A percentile compares a stretch with the other conserved stretches of the same genome.
These are phyloP conservation scores for Hirsutella rhossiliensis DNA, from an alignment of 2,329 filamentous ascomycete species.

Conservation along the genomic window DNA sequence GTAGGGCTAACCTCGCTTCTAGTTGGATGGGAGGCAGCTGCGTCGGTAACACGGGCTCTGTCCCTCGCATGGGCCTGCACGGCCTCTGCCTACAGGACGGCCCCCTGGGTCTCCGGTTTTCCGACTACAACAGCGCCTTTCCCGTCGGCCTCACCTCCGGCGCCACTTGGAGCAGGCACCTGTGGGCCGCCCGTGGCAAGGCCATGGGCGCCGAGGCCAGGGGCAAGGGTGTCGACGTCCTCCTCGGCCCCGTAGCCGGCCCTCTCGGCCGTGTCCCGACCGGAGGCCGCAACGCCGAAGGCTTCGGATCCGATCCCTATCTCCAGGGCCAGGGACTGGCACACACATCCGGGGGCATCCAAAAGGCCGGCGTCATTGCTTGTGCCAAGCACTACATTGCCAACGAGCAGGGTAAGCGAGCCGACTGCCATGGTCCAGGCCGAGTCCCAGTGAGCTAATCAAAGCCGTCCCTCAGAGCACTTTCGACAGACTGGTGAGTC, in stretches of 20 bases:
- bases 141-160: slow-evolving; percentile 67
- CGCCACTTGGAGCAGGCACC: slow-evolving; percentile 65
- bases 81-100: slow-evolving; percentile 80
- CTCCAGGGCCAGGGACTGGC: slow-evolving; percentile 61
- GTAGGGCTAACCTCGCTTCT: neutral
- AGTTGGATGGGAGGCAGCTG: slow-evolving; percentile 50
- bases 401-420: slow-evolving; percentile 49
- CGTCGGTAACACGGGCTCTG: slow-evolving; percentile 62
- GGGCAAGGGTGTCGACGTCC: slow-evolving; percentile 65
- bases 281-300: slow-evolving; percentile 52
- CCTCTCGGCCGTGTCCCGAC: slow-evolving; percentile 33
- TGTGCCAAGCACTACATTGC: slow-evolving; percentile 67
- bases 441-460: fast-evolving
- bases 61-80: slow-evolving; percentile 58
- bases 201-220: slow-evolving; percentile 50
- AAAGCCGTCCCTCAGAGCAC: slow-evolving; percentile 36
- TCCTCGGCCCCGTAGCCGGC: slow-evolving; percentile 40
- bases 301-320: slow-evolving; percentile 59
- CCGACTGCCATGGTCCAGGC: neutral
- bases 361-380: slow-evolving; percentile 70
- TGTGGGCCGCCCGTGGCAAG: slow-evolving; percentile 44
- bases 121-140: slow-evolving; percentile 75
- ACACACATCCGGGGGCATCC: slow-evolving; percentile 67
- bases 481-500: slow-evolving; percentile 55
- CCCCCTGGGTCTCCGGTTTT: slow-evolving; percentile 65